Evolutionary conservation across 345 rosid species (phyloP).

Genomic region (Eucalyptus microcorys): DNA sequence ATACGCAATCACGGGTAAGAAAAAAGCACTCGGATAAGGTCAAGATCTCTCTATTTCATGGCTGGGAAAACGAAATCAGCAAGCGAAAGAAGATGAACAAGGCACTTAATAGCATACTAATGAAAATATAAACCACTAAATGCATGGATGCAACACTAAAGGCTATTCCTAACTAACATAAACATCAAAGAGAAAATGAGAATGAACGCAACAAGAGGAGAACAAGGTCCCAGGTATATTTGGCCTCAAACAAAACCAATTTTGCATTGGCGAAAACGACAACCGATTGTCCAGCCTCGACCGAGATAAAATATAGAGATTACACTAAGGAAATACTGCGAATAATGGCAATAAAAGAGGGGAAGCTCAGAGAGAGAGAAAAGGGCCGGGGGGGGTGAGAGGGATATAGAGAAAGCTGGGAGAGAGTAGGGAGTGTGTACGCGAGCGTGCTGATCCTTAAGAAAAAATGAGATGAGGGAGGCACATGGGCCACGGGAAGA

Average conservation of each 20-base stretch:
- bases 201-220: background rate
- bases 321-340: background rate
- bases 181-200: background rate
- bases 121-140: background rate
- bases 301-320: background rate
- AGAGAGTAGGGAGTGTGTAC: background rate
- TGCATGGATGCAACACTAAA: background rate
- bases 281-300: background rate
- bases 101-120: background rate
- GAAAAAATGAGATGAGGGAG: background rate
- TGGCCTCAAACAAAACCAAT: background rate
- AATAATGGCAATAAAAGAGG: background rate
- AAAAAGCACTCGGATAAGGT: background rate
- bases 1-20: background rate
- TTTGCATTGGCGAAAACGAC: background rate
- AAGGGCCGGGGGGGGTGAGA: background rate
- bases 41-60: background rate
- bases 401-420: background rate
- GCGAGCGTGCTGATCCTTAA: background rate
- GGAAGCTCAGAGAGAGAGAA: background rate
- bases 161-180: background rate
- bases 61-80: background rate
- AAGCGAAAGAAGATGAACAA: background rate
- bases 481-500: background rate
- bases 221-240: background rate